Base-by-base conservation (phyloP, 225 moss, liverwort and hornwort genomes). In the Takakia lepidozioides region DNA sequence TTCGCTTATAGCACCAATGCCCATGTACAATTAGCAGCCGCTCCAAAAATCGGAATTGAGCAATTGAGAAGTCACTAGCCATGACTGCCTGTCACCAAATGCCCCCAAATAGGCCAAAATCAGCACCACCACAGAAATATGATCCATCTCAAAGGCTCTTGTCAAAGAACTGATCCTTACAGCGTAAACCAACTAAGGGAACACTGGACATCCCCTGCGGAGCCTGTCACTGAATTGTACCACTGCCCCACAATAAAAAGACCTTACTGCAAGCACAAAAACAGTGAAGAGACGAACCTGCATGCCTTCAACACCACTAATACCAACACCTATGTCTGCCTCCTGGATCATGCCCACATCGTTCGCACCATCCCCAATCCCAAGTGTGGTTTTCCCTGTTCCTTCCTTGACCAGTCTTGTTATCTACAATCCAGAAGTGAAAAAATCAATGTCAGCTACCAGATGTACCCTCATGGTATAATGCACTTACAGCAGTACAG, bases 301-400 rank as follows among this genome's bases (percentile, higher is more conserved):
- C 71, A 70, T 71, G 30, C 80, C 80, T 30, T 81, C 80, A 29
- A 81, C 80, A 36, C 80, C 80, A 59, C 80, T 75, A 29, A 81
- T 81, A 38, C 80, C 80, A 44, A 81, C 51, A 29, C 80, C 80
- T 27, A 81, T 81, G 46, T 81, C 80, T 40, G 80, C 80, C 48
- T 81, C 80, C 29, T 81, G 80, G 29, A 81, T 81, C 80, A 81
- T 81, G 41, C 80, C 80, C 43, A 81, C 80, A 56, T 81, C 80
- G 57, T 81, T 81, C 24, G 80, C 80, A 49, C 80, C 80, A 41
- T 81, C 80, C 24, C 80, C 80, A 48, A 81, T 71, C 23, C 80
- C 80, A 2, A 81, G 55, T 21, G 71, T 71, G 35, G 74, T 81
- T 55, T 65, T 74, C 2, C 80, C 71, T 43, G 64, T 74, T 46